A percentile compares a stretch with the other conserved stretches of the same genome.
These are phyloP conservation scores for Alternaria brassicae DNA, from an alignment of 2,329 filamentous ascomycete genomes.

Conservation along the genomic window DNA sequence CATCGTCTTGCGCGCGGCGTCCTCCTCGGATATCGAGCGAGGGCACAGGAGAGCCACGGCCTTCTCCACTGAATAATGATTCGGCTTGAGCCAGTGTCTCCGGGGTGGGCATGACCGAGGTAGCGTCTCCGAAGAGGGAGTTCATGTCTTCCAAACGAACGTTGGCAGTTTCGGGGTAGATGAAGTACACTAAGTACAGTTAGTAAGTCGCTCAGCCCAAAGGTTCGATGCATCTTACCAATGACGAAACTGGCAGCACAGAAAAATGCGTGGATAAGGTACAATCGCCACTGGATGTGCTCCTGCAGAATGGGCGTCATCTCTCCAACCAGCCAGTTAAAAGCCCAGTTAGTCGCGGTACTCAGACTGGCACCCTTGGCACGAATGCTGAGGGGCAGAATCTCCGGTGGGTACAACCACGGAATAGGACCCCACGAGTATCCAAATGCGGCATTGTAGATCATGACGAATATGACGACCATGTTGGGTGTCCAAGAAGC, in stretches of 20 bases:
- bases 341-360: constrained; percentile 96
- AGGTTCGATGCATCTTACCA: constrained; percentile 67
- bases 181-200: constrained; percentile 78
- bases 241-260: constrained; percentile 94
- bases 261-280: constrained; percentile 95
- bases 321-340: constrained; percentile 96
- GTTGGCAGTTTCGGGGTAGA: constrained; percentile 96
- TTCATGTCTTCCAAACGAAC: constrained; percentile 98
- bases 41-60: constrained; percentile 75
- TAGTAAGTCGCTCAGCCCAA: constrained; percentile 24
- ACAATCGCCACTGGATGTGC: constrained; percentile 90
- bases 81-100: constrained; percentile 78
- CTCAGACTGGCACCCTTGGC: constrained; percentile 97
- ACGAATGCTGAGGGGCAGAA: constrained; percentile 92
- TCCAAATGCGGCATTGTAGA: constrained; percentile 97
- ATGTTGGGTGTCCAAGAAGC: constrained; percentile 77
- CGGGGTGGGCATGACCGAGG: constrained; percentile 81
- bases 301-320: constrained; percentile 94
- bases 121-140: constrained; percentile 89
- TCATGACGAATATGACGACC: constrained; percentile 95
- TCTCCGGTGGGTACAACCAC: constrained; percentile 99
- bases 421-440: constrained; percentile 98
- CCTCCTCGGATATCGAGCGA: constrained; percentile 73
- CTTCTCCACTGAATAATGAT: constrained; percentile 73
- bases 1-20: constrained; percentile 57